Evolutionary conservation across 257 asterid genomes (phyloP).

Genomic region (Penstemon newberryi): DNA sequence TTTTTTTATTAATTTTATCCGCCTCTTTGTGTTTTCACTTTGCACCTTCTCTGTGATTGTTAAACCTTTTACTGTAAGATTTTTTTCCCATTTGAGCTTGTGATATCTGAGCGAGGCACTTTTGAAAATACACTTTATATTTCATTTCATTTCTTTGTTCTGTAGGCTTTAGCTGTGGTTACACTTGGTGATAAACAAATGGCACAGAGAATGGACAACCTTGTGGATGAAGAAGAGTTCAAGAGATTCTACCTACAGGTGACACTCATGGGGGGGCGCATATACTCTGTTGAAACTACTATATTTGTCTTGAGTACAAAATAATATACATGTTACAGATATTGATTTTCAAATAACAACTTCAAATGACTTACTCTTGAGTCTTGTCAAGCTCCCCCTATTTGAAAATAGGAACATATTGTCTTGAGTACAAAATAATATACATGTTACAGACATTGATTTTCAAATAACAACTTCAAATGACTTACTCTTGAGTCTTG

Average conservation of each 20-base stretch:
- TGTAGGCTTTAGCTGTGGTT: conserved; percentile 85
- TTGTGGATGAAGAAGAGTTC: conserved; percentile 90
- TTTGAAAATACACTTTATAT: background rate
- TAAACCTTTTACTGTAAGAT: background rate
- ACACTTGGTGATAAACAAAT: conserved; percentile 94
- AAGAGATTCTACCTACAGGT: conserved; percentile 99
- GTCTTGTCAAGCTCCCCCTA: conserved; percentile 15
- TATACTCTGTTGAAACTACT: conserved; percentile 21
- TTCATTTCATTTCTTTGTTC: conserved; percentile 22
- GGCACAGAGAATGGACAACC: conserved; percentile 95
- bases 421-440: background rate
- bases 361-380: conserved; percentile 11
- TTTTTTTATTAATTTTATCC: background rate
- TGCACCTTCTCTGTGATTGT: background rate
- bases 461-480: conserved; percentile 18
- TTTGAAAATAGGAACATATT: background rate
- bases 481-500: background rate
- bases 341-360: conserved; percentile 16
- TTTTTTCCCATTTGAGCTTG: background rate
- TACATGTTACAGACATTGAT: conserved; percentile 18
- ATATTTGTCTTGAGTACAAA: background rate
- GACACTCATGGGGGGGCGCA: conserved; percentile 24
- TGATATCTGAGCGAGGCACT: background rate
- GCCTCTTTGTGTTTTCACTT: too few relatives aligned
- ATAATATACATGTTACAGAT: conserved; percentile 14